phyloP scores from a whole-genome alignment of 371 early-diverging fungal species.

The Fennellomyces sp. region DNA sequence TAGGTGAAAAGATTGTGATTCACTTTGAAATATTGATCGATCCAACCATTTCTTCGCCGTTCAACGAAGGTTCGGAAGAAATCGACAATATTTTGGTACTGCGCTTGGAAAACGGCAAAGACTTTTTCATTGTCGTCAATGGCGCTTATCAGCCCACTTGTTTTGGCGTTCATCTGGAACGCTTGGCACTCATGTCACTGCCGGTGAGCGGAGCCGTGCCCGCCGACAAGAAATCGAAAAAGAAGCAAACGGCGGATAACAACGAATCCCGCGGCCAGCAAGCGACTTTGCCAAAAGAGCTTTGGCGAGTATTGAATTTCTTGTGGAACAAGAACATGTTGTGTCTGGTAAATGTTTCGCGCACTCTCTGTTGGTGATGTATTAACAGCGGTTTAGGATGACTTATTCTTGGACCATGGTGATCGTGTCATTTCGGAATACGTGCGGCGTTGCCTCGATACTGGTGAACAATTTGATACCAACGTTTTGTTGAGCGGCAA shows the following conservation, averaged over 20 bases:
- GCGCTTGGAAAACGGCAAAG: constrained; percentile 79
- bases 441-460: constrained; percentile 84
- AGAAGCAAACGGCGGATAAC: background rate
- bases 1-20: constrained; percentile 63
- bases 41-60: constrained; percentile 57
- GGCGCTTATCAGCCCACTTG: constrained; percentile 76
- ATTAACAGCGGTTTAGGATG: constrained; percentile 38
- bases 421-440: constrained; percentile 68
- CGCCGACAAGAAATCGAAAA: constrained; percentile 3
- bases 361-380: background rate
- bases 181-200: constrained; percentile 58
- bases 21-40: constrained; percentile 74
- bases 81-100: constrained; percentile 84
- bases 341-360: constrained; percentile 30
- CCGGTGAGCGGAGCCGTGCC: constrained; percentile 48
- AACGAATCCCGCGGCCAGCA: constrained; percentile 26
- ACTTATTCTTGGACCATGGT: constrained; percentile 72
- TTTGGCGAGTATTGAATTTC: constrained; percentile 84
- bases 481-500: constrained; percentile 38
- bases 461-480: constrained; percentile 73
- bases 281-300: constrained; percentile 76
- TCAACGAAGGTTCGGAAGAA: constrained; percentile 68
- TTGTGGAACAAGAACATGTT: constrained; percentile 57
- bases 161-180: constrained; percentile 73
- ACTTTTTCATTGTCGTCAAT: constrained; percentile 78